Evolutionary conservation across 2,329 filamentous ascomycete species (phyloP).

Genomic region (Scytalidium lignicola): DNA sequence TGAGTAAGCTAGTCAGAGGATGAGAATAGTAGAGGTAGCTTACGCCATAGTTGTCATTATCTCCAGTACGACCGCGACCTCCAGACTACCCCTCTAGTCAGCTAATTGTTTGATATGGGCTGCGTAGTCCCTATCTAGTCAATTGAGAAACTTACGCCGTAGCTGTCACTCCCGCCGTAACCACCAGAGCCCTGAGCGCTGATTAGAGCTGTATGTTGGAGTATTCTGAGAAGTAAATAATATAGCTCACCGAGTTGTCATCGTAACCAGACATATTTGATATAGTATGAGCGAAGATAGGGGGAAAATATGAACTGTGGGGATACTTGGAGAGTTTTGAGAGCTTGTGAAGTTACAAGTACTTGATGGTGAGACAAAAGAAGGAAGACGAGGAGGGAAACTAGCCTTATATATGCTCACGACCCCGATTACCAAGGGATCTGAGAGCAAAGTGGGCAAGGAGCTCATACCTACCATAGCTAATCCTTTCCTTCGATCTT

Average conservation of each 20-base stretch:
- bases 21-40: neutral
- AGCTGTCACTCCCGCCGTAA: conserved; percentile 12
- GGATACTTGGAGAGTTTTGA: neutral
- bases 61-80: no score
- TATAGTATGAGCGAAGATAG: neutral
- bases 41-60: no score
- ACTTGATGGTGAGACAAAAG: neutral
- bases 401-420: neutral
- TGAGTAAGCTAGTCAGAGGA: neutral
- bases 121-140: no score
- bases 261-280: neutral
- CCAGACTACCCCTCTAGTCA: no score
- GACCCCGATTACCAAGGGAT: neutral
- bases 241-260: conserved; percentile 1
- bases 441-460: neutral
- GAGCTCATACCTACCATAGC: neutral
- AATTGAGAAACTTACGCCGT: conserved; percentile 10
- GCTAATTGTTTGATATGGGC: no score
- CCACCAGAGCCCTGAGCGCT: neutral
- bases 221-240: conserved; percentile 5
- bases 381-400: neutral
- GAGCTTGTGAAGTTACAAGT: neutral
- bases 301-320: neutral
- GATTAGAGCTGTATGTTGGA: neutral
- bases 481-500: neutral